Conservation (phyloP, 139 green algal genomes). For the Tetraselmis striata region DNA sequence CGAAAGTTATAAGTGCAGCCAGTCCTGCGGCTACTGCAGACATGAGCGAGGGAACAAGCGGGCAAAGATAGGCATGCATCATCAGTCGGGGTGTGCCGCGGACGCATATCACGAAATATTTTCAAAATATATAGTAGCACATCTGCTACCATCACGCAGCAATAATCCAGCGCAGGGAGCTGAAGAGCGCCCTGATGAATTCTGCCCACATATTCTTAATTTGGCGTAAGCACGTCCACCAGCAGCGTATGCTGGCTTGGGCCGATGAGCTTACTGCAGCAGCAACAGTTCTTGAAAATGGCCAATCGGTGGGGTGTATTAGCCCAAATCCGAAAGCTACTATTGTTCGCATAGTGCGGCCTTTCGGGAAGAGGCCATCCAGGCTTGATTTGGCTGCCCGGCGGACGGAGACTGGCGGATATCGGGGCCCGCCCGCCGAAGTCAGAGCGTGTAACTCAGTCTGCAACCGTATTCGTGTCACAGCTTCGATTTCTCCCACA, state of each 20-base stretch:
- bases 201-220: too few species aligned
- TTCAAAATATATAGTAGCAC: too few species aligned
- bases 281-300: not conserved
- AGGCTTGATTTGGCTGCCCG: not conserved
- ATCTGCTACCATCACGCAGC: too few species aligned
- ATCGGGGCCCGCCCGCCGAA: not conserved
- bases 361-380: not conserved
- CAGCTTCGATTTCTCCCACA: not conserved
- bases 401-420: not conserved
- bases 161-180: too few species aligned
- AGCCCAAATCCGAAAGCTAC: not conserved
- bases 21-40: too few species aligned
- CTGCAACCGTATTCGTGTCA: not conserved
- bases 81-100: too few species aligned
- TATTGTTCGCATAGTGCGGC: not conserved
- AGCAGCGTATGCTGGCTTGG: not conserved
- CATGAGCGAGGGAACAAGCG: too few species aligned
- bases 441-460: not conserved
- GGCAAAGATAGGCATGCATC: too few species aligned
- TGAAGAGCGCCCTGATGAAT: too few species aligned
- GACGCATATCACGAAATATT: too few species aligned
- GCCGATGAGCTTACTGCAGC: not conserved
- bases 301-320: not conserved
- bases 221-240: too few species aligned
- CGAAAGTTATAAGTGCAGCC: too few species aligned